These are phyloP conservation scores for Trichoderma guizhouense DNA, from an alignment of 2,329 filamentous ascomycete species.

Conservation along the genomic window DNA sequence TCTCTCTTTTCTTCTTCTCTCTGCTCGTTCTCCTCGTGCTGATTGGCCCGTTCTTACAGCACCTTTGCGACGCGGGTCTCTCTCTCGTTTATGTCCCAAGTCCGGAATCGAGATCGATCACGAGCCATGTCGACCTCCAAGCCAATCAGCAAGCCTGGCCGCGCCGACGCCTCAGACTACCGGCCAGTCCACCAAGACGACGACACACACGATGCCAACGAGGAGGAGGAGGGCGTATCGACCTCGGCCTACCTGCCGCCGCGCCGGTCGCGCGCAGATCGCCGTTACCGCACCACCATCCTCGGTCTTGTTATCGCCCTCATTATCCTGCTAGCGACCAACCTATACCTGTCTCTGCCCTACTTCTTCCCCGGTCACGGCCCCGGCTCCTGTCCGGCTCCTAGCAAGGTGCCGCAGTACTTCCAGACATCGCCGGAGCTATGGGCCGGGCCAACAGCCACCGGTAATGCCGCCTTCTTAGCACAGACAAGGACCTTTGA, in stretches of 20 bases:
- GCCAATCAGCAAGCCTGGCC: not conserved
- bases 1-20: not conserved
- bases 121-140: slow-evolving; percentile 5
- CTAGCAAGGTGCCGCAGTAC: slow-evolving; percentile 54
- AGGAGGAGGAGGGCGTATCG: slow-evolving; percentile 17
- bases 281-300: slow-evolving; percentile 31
- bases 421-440: slow-evolving; percentile 60
- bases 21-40: not conserved
- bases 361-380: slow-evolving; percentile 27
- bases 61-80: not conserved
- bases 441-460: slow-evolving; percentile 65
- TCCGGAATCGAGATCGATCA: not conserved
- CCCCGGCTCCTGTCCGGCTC: slow-evolving; percentile 31
- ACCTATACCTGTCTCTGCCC: slow-evolving; percentile 37
- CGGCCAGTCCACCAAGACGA: slow-evolving; percentile 35
- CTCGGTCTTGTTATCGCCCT: slow-evolving; percentile 34
- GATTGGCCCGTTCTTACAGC: not conserved
- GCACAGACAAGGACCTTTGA: slow-evolving; percentile 67
- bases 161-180: slow-evolving; percentile 26
- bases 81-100: not conserved
- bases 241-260: slow-evolving; percentile 11
- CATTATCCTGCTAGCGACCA: slow-evolving; percentile 37
- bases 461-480: slow-evolving; percentile 65
- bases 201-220: slow-evolving; percentile 20
- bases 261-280: slow-evolving; percentile 24